A percentile compares a stretch with the other conserved stretches of the same genome.
Conservation (phyloP, 345 rosid genomes). For the Heritiera littoralis region DNA sequence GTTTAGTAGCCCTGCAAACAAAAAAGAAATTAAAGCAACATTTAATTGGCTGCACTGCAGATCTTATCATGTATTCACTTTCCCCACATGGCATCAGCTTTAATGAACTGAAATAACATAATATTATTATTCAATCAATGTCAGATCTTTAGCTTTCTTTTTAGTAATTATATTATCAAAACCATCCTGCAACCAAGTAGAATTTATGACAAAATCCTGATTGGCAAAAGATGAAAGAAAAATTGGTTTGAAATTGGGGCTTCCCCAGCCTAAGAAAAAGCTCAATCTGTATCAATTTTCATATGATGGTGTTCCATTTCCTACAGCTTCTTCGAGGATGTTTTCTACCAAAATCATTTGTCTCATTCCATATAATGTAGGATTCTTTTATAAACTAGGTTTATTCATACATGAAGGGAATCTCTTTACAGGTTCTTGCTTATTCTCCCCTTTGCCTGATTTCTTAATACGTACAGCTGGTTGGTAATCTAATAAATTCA, state of each 20-base stretch:
- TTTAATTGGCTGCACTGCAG: conserved; percentile 12
- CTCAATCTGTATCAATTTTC: not conserved
- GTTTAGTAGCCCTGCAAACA: conserved; percentile 70
- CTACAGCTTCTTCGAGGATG: conserved; percentile 12
- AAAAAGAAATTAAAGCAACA: conserved; percentile 30
- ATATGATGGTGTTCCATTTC: not conserved
- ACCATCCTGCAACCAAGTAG: not conserved
- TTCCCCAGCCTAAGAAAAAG: not conserved
- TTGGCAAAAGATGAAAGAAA: not conserved
- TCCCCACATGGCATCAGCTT: not conserved
- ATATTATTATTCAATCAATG: not conserved
- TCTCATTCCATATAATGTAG: conserved; percentile 9
- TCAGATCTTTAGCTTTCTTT: conserved; percentile 6
- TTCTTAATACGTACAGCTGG: not conserved
- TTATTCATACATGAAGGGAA: not conserved
- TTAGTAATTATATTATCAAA: conserved; percentile 11
- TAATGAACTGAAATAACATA: conserved; percentile 1
- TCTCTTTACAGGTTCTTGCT: not conserved
- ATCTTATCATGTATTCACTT: not conserved
- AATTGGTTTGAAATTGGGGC: not conserved
- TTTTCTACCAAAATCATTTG: not conserved
- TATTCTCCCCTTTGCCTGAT: not conserved
- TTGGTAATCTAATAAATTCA: not conserved
- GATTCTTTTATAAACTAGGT: not conserved
- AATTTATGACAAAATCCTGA: not conserved